These are phyloP conservation scores for Colletotrichum sublineola DNA, from an alignment of 2,329 filamentous ascomycete genomes.

Conservation along the genomic window DNA sequence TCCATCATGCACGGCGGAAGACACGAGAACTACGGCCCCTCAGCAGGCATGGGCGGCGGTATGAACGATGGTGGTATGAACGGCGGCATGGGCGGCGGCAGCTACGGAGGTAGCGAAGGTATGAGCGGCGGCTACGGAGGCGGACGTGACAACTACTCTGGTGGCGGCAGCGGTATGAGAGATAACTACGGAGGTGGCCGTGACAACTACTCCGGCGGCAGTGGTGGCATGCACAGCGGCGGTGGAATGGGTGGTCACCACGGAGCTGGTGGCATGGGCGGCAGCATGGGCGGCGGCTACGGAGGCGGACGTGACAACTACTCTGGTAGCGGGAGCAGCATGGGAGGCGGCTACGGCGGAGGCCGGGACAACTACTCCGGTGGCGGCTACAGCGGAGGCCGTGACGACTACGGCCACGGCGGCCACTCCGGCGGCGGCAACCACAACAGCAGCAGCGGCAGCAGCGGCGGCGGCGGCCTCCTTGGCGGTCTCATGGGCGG, in stretches of 20 bases:
- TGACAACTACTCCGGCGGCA: not conserved
- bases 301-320: not conserved
- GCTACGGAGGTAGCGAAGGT: not conserved
- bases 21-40: slow-evolving; percentile 38
- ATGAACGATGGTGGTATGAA: no score
- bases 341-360: not conserved
- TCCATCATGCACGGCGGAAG: slow-evolving; percentile 35
- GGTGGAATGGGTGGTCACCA: slow-evolving; percentile 3
- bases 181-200: slow-evolving; percentile 7
- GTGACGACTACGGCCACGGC: slow-evolving; percentile 19
- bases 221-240: not conserved
- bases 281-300: not conserved
- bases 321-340: not conserved
- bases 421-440: not conserved
- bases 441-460: not conserved
- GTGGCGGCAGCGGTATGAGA: not conserved
- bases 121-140: not conserved
- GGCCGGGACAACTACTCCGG: no score
- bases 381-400: slow-evolving; percentile 12
- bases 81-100: slow-evolving; percentile 5
- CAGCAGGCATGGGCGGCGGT: slow-evolving; percentile 29
- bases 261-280: slow-evolving; percentile 3
- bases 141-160: not conserved
- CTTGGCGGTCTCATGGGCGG: slow-evolving; percentile 33
- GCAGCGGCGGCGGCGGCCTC: slow-evolving; percentile 24